phyloP scores from a whole-genome alignment of 495 filamentous ascomycete species.

The Parathielavia hyrcaniae region DNA sequence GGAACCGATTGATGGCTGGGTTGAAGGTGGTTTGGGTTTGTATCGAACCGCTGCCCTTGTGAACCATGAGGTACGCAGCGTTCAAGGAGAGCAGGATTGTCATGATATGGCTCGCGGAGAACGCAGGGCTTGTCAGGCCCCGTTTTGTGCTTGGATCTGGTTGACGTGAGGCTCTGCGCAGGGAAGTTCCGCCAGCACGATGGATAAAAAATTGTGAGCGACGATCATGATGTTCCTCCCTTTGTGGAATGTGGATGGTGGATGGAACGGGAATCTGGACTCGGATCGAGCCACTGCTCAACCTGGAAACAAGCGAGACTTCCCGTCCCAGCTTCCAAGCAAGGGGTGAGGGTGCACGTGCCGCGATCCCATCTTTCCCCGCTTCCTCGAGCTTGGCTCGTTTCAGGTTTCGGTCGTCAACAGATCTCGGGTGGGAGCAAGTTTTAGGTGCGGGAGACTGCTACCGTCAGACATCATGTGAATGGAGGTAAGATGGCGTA shows the following conservation, averaged over 20 bases:
- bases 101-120: too few species aligned
- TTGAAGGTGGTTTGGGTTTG: too few species aligned
- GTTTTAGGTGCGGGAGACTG: too few species aligned
- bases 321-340: too few species aligned
- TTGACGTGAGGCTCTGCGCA: slow-evolving; percentile 22
- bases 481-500: slow-evolving; percentile 10
- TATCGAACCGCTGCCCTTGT: too few species aligned
- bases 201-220: neutral
- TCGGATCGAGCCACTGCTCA: neutral
- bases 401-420: slow-evolving; percentile 17
- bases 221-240: neutral
- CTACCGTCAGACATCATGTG: too few species aligned
- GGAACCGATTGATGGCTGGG: too few species aligned
- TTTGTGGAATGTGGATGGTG: slow-evolving; percentile 4
- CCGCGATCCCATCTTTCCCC: slow-evolving; percentile 3
- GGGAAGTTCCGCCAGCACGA: slow-evolving; percentile 13
- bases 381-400: slow-evolving; percentile 9
- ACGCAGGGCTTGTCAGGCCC: too few species aligned
- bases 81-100: too few species aligned
- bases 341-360: slow-evolving; percentile 12
- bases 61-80: too few species aligned
- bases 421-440: neutral
- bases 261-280: neutral
- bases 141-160: too few species aligned
- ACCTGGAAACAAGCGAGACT: slow-evolving; percentile 16